These are phyloP conservation scores for Pascua sp. DNA, from an alignment of 1,284 basidiomycete species.

Conservation along the genomic window DNA sequence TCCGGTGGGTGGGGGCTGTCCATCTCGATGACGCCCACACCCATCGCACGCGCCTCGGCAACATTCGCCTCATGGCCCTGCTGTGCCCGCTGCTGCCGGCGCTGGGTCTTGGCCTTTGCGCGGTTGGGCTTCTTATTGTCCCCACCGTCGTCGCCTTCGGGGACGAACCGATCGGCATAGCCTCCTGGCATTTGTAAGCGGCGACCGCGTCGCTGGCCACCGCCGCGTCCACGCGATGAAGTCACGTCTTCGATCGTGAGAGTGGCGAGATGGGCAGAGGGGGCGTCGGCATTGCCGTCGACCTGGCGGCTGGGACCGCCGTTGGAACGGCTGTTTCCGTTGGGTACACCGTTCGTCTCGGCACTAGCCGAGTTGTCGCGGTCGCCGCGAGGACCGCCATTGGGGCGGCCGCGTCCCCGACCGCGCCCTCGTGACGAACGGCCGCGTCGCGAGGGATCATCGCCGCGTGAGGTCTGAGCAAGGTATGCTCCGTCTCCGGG, in stretches of 20 bases:
- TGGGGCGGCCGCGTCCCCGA: background rate
- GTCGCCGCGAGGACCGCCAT: background rate
- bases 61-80: background rate
- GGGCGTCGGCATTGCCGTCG: no score
- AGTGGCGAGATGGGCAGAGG: background rate
- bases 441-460: background rate
- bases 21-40: no score
- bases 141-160: background rate
- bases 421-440: background rate
- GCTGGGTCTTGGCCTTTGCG: no score
- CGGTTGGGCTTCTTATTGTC: background rate
- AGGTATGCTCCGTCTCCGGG: conserved; percentile 24
- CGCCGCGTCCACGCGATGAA: background rate
- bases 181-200: background rate
- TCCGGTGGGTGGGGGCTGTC: no score
- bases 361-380: background rate
- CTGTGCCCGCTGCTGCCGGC: background rate
- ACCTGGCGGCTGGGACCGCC: background rate
- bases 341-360: background rate
- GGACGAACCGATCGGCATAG: no score
- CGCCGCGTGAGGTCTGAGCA: conserved; percentile 2
- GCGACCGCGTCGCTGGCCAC: background rate
- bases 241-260: conserved; percentile 1
- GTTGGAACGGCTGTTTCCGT: conserved; percentile 1
- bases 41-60: no score